Evolutionary conservation across 1,284 basidiomycete genomes (phyloP).

Genomic region (Grifola frondosa): DNA sequence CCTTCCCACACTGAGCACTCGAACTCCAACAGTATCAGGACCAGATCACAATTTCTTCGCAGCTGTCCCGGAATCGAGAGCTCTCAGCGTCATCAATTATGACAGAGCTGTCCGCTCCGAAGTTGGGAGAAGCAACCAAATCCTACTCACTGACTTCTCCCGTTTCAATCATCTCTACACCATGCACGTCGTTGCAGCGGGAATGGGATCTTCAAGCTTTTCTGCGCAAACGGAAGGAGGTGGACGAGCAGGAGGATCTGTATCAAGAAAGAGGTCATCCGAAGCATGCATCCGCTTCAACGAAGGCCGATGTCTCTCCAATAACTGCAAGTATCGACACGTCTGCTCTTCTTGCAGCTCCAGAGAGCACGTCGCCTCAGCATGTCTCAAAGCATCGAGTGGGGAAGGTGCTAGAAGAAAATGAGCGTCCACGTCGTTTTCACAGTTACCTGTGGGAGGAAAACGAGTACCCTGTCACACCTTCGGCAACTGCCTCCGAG

Average conservation of each 20-base stretch:
- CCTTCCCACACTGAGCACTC: slow-evolving; percentile 27
- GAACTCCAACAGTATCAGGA: slow-evolving; percentile 28
- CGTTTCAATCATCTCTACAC: slow-evolving; percentile 22
- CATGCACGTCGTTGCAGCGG: slow-evolving; percentile 8
- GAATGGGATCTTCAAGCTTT: slow-evolving; percentile 1
- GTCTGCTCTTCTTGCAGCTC: slow-evolving; percentile 13
- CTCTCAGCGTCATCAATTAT: slow-evolving; percentile 26
- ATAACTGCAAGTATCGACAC: slow-evolving; percentile 14
- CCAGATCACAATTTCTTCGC: slow-evolving; percentile 28
- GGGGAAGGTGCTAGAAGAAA: not conserved
- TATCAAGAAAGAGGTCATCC: not conserved
- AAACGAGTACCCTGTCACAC: slow-evolving; percentile 13
- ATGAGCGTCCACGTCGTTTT: slow-evolving; percentile 2
- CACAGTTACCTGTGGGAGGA: slow-evolving; percentile 8
- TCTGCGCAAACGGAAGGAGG: not conserved
- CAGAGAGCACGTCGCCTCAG: slow-evolving; percentile 6
- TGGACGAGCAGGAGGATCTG: not conserved
- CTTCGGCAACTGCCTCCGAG: slow-evolving; percentile 13
- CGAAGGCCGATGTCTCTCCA: slow-evolving; percentile 4
- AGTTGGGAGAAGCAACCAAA: slow-evolving; percentile 21
- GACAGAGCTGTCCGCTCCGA: slow-evolving; percentile 29
- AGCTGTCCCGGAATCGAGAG: slow-evolving; percentile 3
- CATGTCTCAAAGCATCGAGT: not conserved
- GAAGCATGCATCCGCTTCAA: slow-evolving; percentile 16
- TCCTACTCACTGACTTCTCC: slow-evolving; percentile 24